phyloP scores from a whole-genome alignment of 2,329 filamentous ascomycete species.

The Leptographium wingfieldii region DNA sequence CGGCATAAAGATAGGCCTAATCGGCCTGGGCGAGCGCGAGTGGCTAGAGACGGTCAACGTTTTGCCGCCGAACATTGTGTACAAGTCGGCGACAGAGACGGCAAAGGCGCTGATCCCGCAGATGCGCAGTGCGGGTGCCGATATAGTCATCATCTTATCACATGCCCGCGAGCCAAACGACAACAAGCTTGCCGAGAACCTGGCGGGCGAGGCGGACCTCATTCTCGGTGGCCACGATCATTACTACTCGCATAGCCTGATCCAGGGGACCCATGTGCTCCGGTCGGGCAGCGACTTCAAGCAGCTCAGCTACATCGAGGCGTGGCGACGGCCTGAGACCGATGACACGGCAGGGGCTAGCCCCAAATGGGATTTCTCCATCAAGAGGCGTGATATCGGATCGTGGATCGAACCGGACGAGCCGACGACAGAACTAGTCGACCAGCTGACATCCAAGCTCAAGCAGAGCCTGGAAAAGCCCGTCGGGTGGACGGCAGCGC shows the following conservation, averaged over 20 bases:
- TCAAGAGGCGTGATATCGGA: constrained; percentile 61
- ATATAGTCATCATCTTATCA: constrained; percentile 70
- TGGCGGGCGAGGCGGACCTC: constrained; percentile 65
- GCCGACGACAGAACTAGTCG: constrained; percentile 48
- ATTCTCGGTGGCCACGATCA: constrained; percentile 86
- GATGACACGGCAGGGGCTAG: constrained; percentile 21
- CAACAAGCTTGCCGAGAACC: constrained; percentile 66
- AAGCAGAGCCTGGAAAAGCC: constrained; percentile 69
- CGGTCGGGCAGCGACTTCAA: constrained; percentile 87
- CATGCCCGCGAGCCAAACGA: constrained; percentile 87
- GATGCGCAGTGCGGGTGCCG: constrained; percentile 63
- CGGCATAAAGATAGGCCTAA: constrained; percentile 73
- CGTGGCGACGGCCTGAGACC: constrained; percentile 40
- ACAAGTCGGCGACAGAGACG: constrained; percentile 64
- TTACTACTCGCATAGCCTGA: constrained; percentile 64
- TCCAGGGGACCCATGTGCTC: constrained; percentile 74
- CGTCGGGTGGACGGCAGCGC: constrained; percentile 68
- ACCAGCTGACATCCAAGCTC: constrained; percentile 58
- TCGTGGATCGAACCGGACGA: constrained; percentile 53
- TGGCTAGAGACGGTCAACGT: constrained; percentile 85
- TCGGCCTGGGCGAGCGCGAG: constrained; percentile 76
- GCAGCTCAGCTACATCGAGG: constrained; percentile 79
- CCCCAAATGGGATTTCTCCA: constrained; percentile 60
- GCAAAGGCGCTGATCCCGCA: constrained; percentile 63
- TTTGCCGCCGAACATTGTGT: constrained; percentile 69